Evolutionary conservation across 306 rosid genomes (phyloP), one percentile per base, ranked within the genome.

Genomic region (Begonia fuchsioides): DNA sequence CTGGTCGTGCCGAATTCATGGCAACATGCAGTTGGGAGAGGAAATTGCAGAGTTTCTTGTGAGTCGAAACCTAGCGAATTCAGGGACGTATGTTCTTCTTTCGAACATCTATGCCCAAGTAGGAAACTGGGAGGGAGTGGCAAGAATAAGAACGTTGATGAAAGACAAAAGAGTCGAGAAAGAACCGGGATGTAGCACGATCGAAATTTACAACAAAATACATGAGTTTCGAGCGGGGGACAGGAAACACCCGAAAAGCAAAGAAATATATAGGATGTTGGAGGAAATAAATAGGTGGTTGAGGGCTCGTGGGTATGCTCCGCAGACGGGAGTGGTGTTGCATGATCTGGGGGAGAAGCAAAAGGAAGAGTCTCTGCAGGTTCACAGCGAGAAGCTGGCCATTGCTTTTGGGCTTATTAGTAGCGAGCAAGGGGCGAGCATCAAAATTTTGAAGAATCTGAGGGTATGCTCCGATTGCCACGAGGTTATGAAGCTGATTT

Each of bases 141-240:
- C 87, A 12, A 79, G 66, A 45, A 68, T 87, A 13, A 76, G 96
- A 47, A 57, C 71, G 4, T 50, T 79, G 77, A 82, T 87, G 96
- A 82, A 75, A 75, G 68, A 55, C 17, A 65, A 67, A 49, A 80
- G 92, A 47, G 71, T 87, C 19, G 78, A 72, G 44, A 87, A 87
- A 63, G 94, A 87, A 61, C 94, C 92, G 12, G 96, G 96, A 12
- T 79, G 96, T 52, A 82, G 92, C 72, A 69, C 76, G 6, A 72
- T 87, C 46, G 96, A 87, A 65, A 69, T 82, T 56, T 54, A 75
- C 51, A 79, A 71, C 48, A 72, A 62, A 66, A 65, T 82, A 15
- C 86, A 79, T n/a, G 94, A 79, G 71, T 87, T 82, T 58, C 51
- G 82, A 47, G 92, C 96, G 9, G 92, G 96, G 43, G 92, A 79